phyloP scores from a whole-genome alignment of 148 eudicot genomes.

The Mesembryanthemum crystallinum region DNA sequence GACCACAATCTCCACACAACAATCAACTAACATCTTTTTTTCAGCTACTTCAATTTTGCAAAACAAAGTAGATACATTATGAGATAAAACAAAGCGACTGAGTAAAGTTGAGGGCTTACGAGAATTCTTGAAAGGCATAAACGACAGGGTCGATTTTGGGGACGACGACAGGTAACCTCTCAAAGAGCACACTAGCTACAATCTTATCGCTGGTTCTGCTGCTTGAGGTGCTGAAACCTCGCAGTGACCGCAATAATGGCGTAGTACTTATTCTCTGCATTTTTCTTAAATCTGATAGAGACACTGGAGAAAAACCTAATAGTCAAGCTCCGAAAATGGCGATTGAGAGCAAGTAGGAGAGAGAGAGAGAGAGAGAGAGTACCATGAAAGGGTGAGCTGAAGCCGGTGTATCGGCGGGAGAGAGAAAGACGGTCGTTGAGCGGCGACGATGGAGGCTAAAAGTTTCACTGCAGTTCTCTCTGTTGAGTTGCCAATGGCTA shows the following conservation, averaged over 20 bases:
- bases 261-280: conserved; percentile 25
- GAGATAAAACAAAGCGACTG: background rate
- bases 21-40: background rate
- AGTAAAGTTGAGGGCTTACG: conserved; percentile 45
- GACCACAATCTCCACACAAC: background rate
- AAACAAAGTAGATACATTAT: background rate
- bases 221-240: conserved; percentile 20
- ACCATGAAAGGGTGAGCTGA: no score
- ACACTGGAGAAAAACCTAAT: background rate
- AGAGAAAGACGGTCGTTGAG: no score
- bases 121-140: conserved; percentile 90
- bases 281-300: background rate
- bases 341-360: background rate
- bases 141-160: conserved; percentile 89
- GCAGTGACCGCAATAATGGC: conserved; percentile 22
- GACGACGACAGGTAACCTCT: conserved; percentile 77
- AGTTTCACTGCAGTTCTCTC: no score
- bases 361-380: background rate
- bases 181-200: conserved; percentile 84
- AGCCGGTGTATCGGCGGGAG: no score
- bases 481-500: no score
- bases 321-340: background rate
- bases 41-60: background rate
- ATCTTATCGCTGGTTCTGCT: conserved; percentile 46
- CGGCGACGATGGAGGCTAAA: no score